Evolutionary conservation across 129 eudicot genomes (phyloP).

Genomic region (Artemisia argyi): DNA sequence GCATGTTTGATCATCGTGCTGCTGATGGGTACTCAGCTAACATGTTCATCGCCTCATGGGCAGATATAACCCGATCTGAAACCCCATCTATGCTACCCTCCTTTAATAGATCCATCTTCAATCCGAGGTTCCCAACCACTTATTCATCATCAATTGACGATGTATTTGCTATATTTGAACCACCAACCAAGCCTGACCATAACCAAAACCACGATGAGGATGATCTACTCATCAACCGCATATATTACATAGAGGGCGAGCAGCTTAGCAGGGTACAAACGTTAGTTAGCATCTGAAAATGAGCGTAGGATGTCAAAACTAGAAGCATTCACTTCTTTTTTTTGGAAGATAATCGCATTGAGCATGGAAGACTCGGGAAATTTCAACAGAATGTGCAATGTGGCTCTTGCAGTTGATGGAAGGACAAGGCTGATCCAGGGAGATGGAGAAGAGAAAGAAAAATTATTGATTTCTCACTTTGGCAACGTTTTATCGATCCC

Average conservation of each 20-base stretch:
- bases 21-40: slow-evolving; percentile 66
- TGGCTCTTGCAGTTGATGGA: slow-evolving; percentile 63
- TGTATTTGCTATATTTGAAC: slow-evolving; percentile 4
- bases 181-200: not conserved
- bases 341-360: slow-evolving; percentile 26
- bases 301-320: slow-evolving; percentile 39
- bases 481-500: slow-evolving; percentile 69
- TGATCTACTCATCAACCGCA: slow-evolving; percentile 31
- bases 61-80: slow-evolving; percentile 40
- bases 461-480: slow-evolving; percentile 34
- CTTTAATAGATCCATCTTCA: slow-evolving; percentile 45
- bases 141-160: slow-evolving; percentile 11
- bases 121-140: slow-evolving; percentile 43
- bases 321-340: slow-evolving; percentile 37
- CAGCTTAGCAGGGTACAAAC: slow-evolving; percentile 40
- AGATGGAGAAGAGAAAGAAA: slow-evolving; percentile 33
- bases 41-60: slow-evolving; percentile 65
- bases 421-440: slow-evolving; percentile 41
- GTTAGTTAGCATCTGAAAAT: slow-evolving; percentile 22
- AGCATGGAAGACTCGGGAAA: slow-evolving; percentile 10
- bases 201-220: not conserved
- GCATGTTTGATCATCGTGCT: slow-evolving; percentile 49
- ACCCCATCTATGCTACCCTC: slow-evolving; percentile 43
- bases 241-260: slow-evolving; percentile 31
- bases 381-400: slow-evolving; percentile 22